Evolutionary conservation across 495 filamentous ascomycete species (phyloP).

Genomic region (Pseudevernia furfuracea): DNA sequence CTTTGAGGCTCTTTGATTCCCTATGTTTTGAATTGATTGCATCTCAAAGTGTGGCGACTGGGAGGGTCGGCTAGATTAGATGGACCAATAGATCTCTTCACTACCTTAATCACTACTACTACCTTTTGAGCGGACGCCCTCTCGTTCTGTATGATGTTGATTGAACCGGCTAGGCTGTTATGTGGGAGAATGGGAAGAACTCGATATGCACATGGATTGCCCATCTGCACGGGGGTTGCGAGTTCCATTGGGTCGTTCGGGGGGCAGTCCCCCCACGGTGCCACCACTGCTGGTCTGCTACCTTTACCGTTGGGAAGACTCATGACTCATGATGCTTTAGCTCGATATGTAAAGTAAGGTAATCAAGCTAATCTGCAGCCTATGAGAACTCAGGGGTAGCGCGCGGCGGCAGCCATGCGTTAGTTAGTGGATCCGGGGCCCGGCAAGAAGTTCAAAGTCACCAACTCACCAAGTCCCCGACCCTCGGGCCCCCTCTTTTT

Average conservation of each 20-base stretch:
- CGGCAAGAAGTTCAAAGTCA: too few relatives aligned
- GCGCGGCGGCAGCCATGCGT: slow-evolving; percentile 12
- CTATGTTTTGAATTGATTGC: neutral
- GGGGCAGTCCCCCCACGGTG: too few relatives aligned
- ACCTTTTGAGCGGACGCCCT: too few relatives aligned
- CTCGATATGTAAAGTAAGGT: too few relatives aligned
- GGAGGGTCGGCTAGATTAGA: neutral
- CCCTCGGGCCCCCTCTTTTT: neutral
- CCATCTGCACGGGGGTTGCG: neutral
- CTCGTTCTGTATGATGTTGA: too few relatives aligned
- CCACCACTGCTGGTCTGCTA: too few relatives aligned
- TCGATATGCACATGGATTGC: neutral
- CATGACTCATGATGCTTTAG: too few relatives aligned
- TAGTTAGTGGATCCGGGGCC: neutral
- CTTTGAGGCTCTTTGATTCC: slow-evolving; percentile 1
- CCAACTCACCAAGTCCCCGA: neutral
- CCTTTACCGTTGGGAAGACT: too few relatives aligned
- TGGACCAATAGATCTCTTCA: neutral
- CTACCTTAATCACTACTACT: too few relatives aligned
- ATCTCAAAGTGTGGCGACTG: neutral
- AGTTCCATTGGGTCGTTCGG: too few relatives aligned
- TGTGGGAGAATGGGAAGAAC: neutral
- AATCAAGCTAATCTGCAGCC: slow-evolving; percentile 1
- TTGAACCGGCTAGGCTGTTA: too few relatives aligned
- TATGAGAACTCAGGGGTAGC: slow-evolving; percentile 13